Evolutionary conservation across 2,329 filamentous ascomycete species (phyloP).

Genomic region (Pseudogymnoascus pannorum): DNA sequence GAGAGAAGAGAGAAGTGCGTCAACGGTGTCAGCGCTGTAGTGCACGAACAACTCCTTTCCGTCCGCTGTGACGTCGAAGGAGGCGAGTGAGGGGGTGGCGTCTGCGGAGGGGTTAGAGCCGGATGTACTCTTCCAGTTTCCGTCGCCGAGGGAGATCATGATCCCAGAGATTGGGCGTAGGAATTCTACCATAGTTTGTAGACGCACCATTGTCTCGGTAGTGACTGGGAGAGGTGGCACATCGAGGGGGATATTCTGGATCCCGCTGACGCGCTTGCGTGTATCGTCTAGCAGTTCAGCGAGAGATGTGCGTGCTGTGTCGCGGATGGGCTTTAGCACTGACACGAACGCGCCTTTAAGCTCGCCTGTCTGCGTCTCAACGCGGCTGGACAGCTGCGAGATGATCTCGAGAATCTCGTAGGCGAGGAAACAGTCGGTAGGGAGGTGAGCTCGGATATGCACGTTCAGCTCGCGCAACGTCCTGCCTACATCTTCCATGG

Average conservation of each 20-base stretch:
- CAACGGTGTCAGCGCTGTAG: conserved; percentile 84
- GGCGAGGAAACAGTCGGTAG: conserved; percentile 87
- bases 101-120: conserved; percentile 51
- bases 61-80: conserved; percentile 84
- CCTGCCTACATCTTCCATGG: conserved; percentile 74
- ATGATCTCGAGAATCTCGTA: conserved; percentile 95
- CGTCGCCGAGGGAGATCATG: conserved; percentile 85
- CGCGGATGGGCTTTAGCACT: conserved; percentile 79
- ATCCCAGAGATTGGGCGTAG: conserved; percentile 80
- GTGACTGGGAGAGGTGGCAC: conserved; percentile 73
- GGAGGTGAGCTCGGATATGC: conserved; percentile 78
- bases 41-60: conserved; percentile 81
- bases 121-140: conserved; percentile 66
- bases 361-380: conserved; percentile 79
- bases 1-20: conserved; percentile 66
- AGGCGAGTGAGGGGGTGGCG: conserved; percentile 61
- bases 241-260: conserved; percentile 67
- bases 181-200: conserved; percentile 83
- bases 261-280: conserved; percentile 56
- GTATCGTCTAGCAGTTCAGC: conserved; percentile 79
- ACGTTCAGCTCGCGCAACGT: conserved; percentile 83
- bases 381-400: conserved; percentile 65
- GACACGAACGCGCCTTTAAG: conserved; percentile 77
- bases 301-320: conserved; percentile 84
- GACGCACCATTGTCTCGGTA: conserved; percentile 73